Evolutionary conservation across 1,139 yeast species (phyloP), one percentile per base, ranked within the genome.

Genomic region (Pichia sp.): DNA sequence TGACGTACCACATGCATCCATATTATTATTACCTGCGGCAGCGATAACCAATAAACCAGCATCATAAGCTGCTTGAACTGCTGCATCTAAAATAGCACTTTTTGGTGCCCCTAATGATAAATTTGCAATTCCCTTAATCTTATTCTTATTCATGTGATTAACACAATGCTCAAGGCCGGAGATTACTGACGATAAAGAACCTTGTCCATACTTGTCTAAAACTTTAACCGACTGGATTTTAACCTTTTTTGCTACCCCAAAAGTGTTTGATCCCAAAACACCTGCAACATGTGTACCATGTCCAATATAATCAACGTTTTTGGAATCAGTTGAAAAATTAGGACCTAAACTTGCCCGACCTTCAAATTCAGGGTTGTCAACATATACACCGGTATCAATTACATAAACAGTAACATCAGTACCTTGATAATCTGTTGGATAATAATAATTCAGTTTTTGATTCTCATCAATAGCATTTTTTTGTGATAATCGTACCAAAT

Each of bases 221-320:
- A 87, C 87, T 56, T 87, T 87, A 12, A 89, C 78, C 37, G 82
- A 92, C 9, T 84, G 68, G 4, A 89, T 60, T 12, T 68, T 69
- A 10, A 74, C 81, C 23, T 73, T 64, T 57, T 89, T 89, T 10
- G 96, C 85, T 1, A 85, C 95, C 0, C 97, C 96, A 61, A 70
- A 87, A 0, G 82, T 76, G 33, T 61, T 64, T 0, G 96, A 85
- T 0, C 94, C 96, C 35, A 87, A 74, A n/a, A 87, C 63, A 0
- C 97, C 96, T 0, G 96, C 95, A 3, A 87, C 95, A 63, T 89
- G 96, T 0, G 96, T 87, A 1, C 86, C 85, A 53, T 78, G 84
- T 0, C 83, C 83, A 50, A 75, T 74, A 16, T 56, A 54, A 54
- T 77, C 82, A 0, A 73, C 69, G 35, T 54, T 51, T 22, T 48